phyloP scores from a whole-genome alignment of 2,329 filamentous ascomycete species.

The Penicillium sp. region DNA sequence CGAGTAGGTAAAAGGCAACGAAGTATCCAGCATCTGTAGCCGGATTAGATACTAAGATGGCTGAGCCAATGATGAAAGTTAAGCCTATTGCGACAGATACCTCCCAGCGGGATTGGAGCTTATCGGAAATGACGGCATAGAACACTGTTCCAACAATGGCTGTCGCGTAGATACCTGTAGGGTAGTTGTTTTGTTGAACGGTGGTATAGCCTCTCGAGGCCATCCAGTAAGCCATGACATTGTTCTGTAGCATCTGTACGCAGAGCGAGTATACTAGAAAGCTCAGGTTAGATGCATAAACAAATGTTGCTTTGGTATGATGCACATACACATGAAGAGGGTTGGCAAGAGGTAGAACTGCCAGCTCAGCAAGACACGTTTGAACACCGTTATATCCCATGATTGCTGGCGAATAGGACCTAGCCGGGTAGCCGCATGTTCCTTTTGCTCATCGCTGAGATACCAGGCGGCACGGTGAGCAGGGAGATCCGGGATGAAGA shows the following conservation, averaged over 20 bases:
- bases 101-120: constrained; percentile 46
- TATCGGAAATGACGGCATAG: constrained; percentile 46
- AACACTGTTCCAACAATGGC: constrained; percentile 45
- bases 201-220: constrained; percentile 45
- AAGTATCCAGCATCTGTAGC: constrained; percentile 37
- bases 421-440: constrained; percentile 40
- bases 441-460: constrained; percentile 32
- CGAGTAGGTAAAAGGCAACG: constrained; percentile 47
- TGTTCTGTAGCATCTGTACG: constrained; percentile 46
- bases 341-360: constrained; percentile 48
- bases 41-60: constrained; percentile 13
- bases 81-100: constrained; percentile 45
- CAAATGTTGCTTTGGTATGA: not conserved
- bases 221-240: constrained; percentile 50
- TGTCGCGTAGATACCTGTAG: constrained; percentile 43
- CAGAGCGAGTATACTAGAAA: constrained; percentile 44
- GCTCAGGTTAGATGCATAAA: not conserved
- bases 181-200: constrained; percentile 49
- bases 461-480: constrained; percentile 45
- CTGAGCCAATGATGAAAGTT: constrained; percentile 42
- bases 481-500: constrained; percentile 48
- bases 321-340: constrained; percentile 45
- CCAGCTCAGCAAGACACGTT: constrained; percentile 43
- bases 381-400: constrained; percentile 33
- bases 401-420: constrained; percentile 30